Base-by-base conservation (phyloP, 228 moss, liverwort and hornwort genomes). In the Sphagnum magellanicum region DNA sequence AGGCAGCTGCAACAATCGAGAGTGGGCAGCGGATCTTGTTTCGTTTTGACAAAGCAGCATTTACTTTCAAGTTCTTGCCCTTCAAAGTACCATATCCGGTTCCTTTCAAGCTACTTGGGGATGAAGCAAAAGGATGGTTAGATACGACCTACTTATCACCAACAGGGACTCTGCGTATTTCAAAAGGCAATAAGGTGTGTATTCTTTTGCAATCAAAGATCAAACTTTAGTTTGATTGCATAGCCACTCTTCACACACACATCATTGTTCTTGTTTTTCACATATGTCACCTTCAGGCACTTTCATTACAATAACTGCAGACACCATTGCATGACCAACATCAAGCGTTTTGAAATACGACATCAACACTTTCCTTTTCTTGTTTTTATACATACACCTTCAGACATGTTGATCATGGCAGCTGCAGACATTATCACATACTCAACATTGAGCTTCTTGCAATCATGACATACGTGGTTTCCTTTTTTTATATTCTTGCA, bases 121-220 rank as follows among this genome's bases (percentile, higher is more conserved):
- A 97, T 71, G 89, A 97, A 81, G 96, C 96, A 52, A 97, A 93
- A 74, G 96, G 96, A 10, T 97, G 96, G 96, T 79, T 97, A 51
- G 96, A 97, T 62, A 97, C 89, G 6, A 97, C 96, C 46, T 97
- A 97, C 51, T 81, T 97, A 64, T 97, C 96, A 13, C 87, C 89
- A 13, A 72, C 89, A 50, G 96, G 96, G 63, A 84, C 75, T 49
- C 70, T 97, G 46, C 85, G 96, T 61, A 85, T 97, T 63, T 86
- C 96, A 17, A 86, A 70, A 73, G 96, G 96, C 77, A 97, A 97
- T 62, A 97, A 97, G 88, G 96, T 81, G 74, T 50, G 69, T 50
- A 17, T 9, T 66, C 49, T 50, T 6, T 32, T 3, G 32, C 32
- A 16, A 64, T 8, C 16, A 0, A 64, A 64, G 63, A 4, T 32